These are phyloP conservation scores for Apiospora rasikravindrae DNA, from an alignment of 2,329 filamentous ascomycete genomes.

Conservation along the genomic window DNA sequence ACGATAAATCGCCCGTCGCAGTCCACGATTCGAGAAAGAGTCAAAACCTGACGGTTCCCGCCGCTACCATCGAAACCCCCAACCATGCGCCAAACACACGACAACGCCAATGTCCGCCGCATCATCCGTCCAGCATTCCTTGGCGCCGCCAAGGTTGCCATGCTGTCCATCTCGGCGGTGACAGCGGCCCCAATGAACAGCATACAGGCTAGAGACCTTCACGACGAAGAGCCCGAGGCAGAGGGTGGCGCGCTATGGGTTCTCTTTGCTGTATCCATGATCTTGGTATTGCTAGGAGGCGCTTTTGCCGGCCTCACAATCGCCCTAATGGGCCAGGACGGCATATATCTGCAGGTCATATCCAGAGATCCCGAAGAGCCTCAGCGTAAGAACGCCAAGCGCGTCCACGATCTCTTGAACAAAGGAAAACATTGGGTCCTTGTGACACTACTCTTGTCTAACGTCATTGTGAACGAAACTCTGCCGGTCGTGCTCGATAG, in stretches of 20 bases:
- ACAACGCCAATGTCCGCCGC: conserved; percentile 17
- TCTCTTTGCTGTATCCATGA: conserved; percentile 78
- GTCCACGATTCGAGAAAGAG: background rate
- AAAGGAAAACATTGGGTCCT: conserved; percentile 98
- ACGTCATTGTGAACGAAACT: conserved; percentile 98
- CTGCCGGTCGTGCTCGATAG: conserved; percentile 93
- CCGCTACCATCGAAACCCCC: background rate
- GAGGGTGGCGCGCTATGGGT: conserved; percentile 76
- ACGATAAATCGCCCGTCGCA: background rate
- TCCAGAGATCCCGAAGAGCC: conserved; percentile 81
- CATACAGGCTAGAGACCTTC: conserved; percentile 38
- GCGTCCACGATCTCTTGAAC: conserved; percentile 79
- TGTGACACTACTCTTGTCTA: conserved; percentile 90
- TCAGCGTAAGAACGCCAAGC: conserved; percentile 85
- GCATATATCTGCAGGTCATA: conserved; percentile 96
- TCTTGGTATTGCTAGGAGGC: conserved; percentile 85
- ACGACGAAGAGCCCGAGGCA: conserved; percentile 54
- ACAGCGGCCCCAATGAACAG: conserved; percentile 31
- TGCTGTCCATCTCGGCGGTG: conserved; percentile 22
- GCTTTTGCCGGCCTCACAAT: conserved; percentile 95
- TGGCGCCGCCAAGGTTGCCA: conserved; percentile 18
- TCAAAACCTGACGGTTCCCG: background rate
- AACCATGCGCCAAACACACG: conserved; percentile 7
- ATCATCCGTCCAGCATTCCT: conserved; percentile 24
- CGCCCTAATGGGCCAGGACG: conserved; percentile 79